phyloP scores from a whole-genome alignment of 2,329 filamentous ascomycete genomes.

The Claviceps sp. region DNA sequence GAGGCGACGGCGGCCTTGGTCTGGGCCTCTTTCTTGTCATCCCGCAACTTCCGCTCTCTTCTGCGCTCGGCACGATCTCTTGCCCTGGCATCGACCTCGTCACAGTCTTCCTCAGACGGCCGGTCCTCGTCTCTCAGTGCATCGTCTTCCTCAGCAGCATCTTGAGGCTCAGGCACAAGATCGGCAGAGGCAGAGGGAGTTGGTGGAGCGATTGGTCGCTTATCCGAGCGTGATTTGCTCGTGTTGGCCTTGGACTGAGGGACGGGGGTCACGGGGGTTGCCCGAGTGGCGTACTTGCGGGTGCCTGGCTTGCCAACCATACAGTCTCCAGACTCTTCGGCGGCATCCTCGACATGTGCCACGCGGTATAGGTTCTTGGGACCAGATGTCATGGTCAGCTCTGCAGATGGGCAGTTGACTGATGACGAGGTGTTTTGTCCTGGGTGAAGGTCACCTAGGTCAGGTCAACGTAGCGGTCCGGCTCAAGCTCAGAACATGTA shows the following conservation, averaged over 20 bases:
- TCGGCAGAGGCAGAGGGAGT: conserved; percentile 21
- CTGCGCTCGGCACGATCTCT: conserved; percentile 17
- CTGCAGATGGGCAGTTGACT: not conserved
- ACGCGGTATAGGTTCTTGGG: conserved; percentile 20
- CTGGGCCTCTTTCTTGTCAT: conserved; percentile 10
- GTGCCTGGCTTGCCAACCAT: conserved; percentile 26
- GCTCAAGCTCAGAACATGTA: not conserved
- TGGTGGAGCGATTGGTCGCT: conserved; percentile 18
- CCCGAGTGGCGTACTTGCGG: conserved; percentile 33
- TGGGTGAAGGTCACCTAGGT: conserved; percentile 1
- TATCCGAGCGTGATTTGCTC: conserved; percentile 31
- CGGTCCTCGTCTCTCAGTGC: conserved; percentile 11
- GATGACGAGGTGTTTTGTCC: conserved; percentile 1
- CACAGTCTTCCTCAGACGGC: conserved; percentile 11
- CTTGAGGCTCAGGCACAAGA: conserved; percentile 31
- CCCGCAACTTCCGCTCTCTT: conserved; percentile 13
- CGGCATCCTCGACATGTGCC: conserved; percentile 35
- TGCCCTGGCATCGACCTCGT: conserved; percentile 11
- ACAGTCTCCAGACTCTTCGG: conserved; percentile 33
- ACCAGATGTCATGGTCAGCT: conserved; percentile 28
- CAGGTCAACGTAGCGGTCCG: conserved; percentile 1
- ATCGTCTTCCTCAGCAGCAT: conserved; percentile 19
- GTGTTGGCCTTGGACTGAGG: conserved; percentile 33
- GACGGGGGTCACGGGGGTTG: conserved; percentile 24
- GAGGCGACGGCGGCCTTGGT: conserved; percentile 2